Evolutionary conservation across 208 protist species (phyloP).

Genomic region (Trypanosoma rangeli): DNA sequence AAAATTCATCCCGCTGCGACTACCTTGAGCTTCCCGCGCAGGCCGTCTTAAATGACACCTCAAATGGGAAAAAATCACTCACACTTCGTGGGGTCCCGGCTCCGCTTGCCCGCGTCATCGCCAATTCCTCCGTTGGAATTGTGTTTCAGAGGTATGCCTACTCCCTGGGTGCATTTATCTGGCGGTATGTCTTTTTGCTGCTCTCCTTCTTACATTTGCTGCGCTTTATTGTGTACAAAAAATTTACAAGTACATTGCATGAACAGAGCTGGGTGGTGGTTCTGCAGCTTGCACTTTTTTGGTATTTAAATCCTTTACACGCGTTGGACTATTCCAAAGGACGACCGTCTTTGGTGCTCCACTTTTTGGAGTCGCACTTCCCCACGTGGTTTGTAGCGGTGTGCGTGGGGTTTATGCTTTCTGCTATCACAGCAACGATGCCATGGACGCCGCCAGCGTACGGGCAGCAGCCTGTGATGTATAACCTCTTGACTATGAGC

Average conservation of each 20-base stretch:
- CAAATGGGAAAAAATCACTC: slow-evolving; percentile 3
- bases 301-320: slow-evolving; percentile 79
- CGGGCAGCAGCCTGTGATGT: slow-evolving; percentile 3
- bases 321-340: slow-evolving; percentile 38
- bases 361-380: slow-evolving; percentile 77
- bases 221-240: slow-evolving; percentile 64
- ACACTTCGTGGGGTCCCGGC: slow-evolving; percentile 14
- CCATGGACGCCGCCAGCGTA: slow-evolving; percentile 30
- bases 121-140: slow-evolving; percentile 47
- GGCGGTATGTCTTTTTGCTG: slow-evolving; percentile 70
- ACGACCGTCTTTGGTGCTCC: slow-evolving; percentile 46
- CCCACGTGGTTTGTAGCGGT: slow-evolving; percentile 79
- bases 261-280: slow-evolving; percentile 76
- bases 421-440: slow-evolving; percentile 84
- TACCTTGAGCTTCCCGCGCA: slow-evolving; percentile 5
- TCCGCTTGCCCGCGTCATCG: slow-evolving; percentile 2
- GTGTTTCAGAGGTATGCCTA: slow-evolving; percentile 61
- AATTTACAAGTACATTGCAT: slow-evolving; percentile 68
- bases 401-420: slow-evolving; percentile 74
- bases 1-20: slow-evolving; percentile 4
- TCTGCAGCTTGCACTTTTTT: slow-evolving; percentile 63
- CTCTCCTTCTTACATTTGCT: slow-evolving; percentile 62
- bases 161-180: slow-evolving; percentile 49
- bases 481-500: slow-evolving; percentile 13
- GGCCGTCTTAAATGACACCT: slow-evolving; percentile 16